Conservation (phyloP, 31 red algal species). For the Bonnemaisonia californica region DNA sequence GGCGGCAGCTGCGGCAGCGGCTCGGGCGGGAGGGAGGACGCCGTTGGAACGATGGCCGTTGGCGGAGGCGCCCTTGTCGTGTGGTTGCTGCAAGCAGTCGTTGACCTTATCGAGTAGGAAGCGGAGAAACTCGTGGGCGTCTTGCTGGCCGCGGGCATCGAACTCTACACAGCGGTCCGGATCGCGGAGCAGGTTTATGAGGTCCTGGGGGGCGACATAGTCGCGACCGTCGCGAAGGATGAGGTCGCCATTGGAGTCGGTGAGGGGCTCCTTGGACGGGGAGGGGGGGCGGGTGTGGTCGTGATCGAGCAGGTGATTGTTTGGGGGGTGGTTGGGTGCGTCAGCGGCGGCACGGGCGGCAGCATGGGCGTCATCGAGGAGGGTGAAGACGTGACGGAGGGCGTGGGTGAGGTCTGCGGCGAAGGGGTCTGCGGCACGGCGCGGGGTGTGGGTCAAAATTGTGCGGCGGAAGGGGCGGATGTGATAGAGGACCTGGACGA, state of each 20-base stretch:
- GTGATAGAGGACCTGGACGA: slow-evolving; percentile 91
- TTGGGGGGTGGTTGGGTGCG: slow-evolving; percentile 2
- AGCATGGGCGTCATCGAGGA: neutral
- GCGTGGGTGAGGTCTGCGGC: slow-evolving; percentile 31
- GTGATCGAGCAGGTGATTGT: neutral
- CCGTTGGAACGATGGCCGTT: neutral
- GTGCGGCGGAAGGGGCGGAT: slow-evolving; percentile 52
- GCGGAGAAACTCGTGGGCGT: slow-evolving; percentile 91
- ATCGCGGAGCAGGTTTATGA: slow-evolving; percentile 62
- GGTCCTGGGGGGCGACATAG: slow-evolving; percentile 54
- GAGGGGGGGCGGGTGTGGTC: no score
- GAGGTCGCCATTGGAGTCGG: neutral
- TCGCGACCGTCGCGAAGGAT: slow-evolving; percentile 47
- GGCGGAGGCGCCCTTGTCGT: neutral
- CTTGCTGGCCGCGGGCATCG: slow-evolving; percentile 80
- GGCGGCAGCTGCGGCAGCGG: neutral
- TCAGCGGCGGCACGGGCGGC: neutral
- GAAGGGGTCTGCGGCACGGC: slow-evolving; percentile 3
- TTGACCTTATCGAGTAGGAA: slow-evolving; percentile 86
- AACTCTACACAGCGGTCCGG: slow-evolving; percentile 55
- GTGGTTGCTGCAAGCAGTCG: slow-evolving; percentile 31
- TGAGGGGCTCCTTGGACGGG: neutral
- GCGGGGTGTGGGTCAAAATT: neutral
- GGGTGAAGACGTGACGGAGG: slow-evolving; percentile 8
- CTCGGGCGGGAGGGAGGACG: no score